Base-by-base conservation (phyloP, 345 rosid species). In the Passiflora organensis region DNA sequence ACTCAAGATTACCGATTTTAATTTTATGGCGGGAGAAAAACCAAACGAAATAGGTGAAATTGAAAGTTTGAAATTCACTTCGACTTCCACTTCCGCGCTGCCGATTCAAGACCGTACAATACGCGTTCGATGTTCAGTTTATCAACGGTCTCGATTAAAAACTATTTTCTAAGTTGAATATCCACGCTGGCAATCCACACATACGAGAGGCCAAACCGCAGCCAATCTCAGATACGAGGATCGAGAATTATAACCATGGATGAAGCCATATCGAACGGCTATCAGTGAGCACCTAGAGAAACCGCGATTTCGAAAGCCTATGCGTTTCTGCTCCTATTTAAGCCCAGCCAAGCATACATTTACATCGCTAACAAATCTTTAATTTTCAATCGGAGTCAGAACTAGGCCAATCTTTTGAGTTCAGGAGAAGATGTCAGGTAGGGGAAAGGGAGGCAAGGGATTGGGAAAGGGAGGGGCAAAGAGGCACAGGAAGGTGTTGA, bases 391-490 rank as follows among this genome's bases (percentile, higher is more conserved):
- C 43, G 12, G 12, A 39, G 13, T 1, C n/a, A 2, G n/a, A 39
- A n/a, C n/a, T n/a, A n/a, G n/a, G n/a, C n/a, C n/a, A n/a, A n/a
- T n/a, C n/a, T n/a, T n/a, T n/a, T n/a, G n/a, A n/a, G n/a, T n/a
- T n/a, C n/a, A n/a, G 6, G 18, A 9, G 51, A 22, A 16, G 38
- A 50, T 50, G 54, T 50, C 54, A 3, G 54, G 54, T 9, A 50
- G 54, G 16, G 54, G 54, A 50, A 50, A 50, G 37, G 54, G 54
- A n/a, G 54, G 54, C 2, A 50, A 50, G 37, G 54, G 54, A 34
- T 38, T 50, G 0, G 54, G 54, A n/a, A 50, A 50, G 54, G 54
- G 54, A 50, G 54, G 54, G 2, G 54, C 54, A 0, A 50, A 50
- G 54, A 50, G 54, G 54, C 54, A 50, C 39, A 50, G 54, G 54